These are phyloP conservation scores for Kwoniella pini DNA, from an alignment of 768 basidiomycete genomes.

Conservation along the genomic window DNA sequence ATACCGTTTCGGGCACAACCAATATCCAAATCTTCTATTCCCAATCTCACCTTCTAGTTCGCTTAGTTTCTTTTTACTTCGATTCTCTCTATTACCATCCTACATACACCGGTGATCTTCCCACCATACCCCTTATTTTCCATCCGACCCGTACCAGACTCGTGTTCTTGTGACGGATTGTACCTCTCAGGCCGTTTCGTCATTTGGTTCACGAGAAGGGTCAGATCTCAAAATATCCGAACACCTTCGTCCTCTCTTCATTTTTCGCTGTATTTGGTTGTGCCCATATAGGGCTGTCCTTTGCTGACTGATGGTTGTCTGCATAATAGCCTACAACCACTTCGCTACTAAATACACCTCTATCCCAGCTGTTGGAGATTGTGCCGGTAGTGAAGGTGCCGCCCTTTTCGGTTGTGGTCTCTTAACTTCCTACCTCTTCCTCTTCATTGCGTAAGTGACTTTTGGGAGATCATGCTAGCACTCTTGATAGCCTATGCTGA, in stretches of 20 bases:
- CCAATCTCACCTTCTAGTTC: slow-evolving; percentile 29
- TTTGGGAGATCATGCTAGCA: no score
- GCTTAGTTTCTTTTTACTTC: slow-evolving; percentile 11
- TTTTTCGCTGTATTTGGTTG: slow-evolving; percentile 21
- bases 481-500: neutral
- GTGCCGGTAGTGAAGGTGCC: slow-evolving; percentile 83
- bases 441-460: slow-evolving; percentile 76
- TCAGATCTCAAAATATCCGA: neutral
- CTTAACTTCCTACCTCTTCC: slow-evolving; percentile 82
- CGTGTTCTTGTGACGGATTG: no score
- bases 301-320: slow-evolving; percentile 7
- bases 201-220: neutral
- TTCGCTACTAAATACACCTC: slow-evolving; percentile 65
- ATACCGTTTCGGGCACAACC: slow-evolving; percentile 33
- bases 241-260: slow-evolving; percentile 47
- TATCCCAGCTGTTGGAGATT: slow-evolving; percentile 70
- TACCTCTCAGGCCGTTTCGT: neutral
- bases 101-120: neutral
- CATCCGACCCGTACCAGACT: neutral
- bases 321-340: slow-evolving; percentile 69
- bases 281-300: slow-evolving; percentile 23
- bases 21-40: slow-evolving; percentile 22
- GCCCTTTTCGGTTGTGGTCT: slow-evolving; percentile 86
- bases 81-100: neutral
- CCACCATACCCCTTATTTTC: neutral